Base-by-base conservation (phyloP, 345 rosid species). In the Laguncularia racemosa region DNA sequence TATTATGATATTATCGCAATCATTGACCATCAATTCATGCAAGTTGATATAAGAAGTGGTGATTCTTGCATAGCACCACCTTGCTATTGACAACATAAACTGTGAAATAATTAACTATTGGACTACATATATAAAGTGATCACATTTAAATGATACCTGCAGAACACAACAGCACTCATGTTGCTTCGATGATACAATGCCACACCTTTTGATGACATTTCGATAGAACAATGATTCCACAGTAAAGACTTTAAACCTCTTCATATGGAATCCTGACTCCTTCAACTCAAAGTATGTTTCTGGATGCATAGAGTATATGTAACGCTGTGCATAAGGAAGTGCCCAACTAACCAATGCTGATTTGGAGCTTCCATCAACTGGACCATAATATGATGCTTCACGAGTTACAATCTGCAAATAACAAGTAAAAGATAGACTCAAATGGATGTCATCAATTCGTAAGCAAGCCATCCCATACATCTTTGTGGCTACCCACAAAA, bases 241-340 rank as follows among this genome's bases (percentile, higher is more conserved):
- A 18, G 78, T 93, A 55, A 78, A 58, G 49, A 89, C 55, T 65
- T 79, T 74, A 20, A 93, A 72, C 58, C 77, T 63, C 66, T 79
- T 78, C 67, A 93, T 61, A 55, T 67, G 65, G 57, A 73, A 73
- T 56, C 78, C 83, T 54, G 78, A 73, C 64, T 73, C 77, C 75
- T 74, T 81, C 21, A 81, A 71, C 66, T 75, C 78, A 56, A 43
- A 48, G 62, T 89, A 93, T 60, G 67, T 75, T 48, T 80, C 78
- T 40, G 74, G 82, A 61, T 85, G 86, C 16, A 77, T 44, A 54
- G 79, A 65, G 66, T 64, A 79, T 33, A 89, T 64, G 75, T 87
- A 93, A 53, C 99, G 91, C 67, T 93, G 99, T 46, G 96, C 91
- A 82, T 81, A 89, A 61, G 99, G 96, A 61, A 93, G 88, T 58